These are phyloP conservation scores for Fusarium lyarnte DNA, from an alignment of 2,329 filamentous ascomycete species.

Conservation along the genomic window DNA sequence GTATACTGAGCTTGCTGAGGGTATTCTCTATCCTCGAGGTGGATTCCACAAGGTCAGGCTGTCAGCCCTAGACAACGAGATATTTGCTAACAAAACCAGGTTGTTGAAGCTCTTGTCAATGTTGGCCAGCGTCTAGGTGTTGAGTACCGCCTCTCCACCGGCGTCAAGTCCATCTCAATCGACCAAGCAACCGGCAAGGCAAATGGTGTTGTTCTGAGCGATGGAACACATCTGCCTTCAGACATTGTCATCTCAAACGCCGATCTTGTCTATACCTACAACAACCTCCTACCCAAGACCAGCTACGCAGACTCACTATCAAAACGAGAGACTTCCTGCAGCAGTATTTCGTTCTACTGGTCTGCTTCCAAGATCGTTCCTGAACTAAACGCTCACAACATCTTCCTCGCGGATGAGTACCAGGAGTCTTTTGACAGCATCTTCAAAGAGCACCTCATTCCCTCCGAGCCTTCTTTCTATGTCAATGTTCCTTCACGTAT, in stretches of 20 bases:
- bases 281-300: conserved; percentile 69
- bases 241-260: conserved; percentile 78
- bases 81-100: conserved; percentile 33
- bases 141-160: conserved; percentile 67
- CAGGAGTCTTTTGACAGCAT: conserved; percentile 79
- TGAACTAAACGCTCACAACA: conserved; percentile 76
- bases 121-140: conserved; percentile 71
- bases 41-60: conserved; percentile 67
- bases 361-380: conserved; percentile 68
- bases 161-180: conserved; percentile 61
- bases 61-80: rapidly evolving
- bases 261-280: conserved; percentile 79
- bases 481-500: conserved; percentile 79
- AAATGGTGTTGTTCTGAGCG: conserved; percentile 67
- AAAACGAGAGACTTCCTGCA: conserved; percentile 70
- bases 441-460: conserved; percentile 74
- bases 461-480: conserved; percentile 77
- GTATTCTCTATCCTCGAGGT: conserved; percentile 78
- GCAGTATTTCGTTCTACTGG: conserved; percentile 83
- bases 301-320: conserved; percentile 52
- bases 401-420: conserved; percentile 80
- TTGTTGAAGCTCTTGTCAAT: conserved; percentile 70
- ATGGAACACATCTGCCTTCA: conserved; percentile 66
- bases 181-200: conserved; percentile 58
- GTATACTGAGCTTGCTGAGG: conserved; percentile 77